A percentile compares a stretch with the other conserved stretches of the same genome.
Evolutionary conservation across 2,329 filamentous ascomycete species (phyloP).

Genomic region (Cordyceps cicadae): DNA sequence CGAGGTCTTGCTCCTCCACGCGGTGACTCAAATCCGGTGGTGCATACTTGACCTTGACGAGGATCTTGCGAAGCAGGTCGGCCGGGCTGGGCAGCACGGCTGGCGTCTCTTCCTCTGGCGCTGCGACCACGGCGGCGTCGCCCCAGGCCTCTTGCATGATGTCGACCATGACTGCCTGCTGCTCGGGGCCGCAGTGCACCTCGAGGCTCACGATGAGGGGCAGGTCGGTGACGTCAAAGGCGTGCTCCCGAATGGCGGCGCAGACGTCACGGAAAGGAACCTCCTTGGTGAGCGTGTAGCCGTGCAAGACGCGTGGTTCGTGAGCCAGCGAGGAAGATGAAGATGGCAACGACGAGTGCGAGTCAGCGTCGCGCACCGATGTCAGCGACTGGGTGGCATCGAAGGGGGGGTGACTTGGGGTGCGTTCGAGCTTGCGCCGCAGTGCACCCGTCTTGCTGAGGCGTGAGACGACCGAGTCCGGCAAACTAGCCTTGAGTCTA

Average conservation of each 20-base stretch:
- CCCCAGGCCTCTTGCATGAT: slow-evolving; percentile 84
- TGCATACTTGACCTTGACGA: slow-evolving; percentile 72
- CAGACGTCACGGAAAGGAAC: slow-evolving; percentile 83
- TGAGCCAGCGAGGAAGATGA: slow-evolving; percentile 20
- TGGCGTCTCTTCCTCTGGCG: slow-evolving; percentile 39
- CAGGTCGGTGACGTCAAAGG: slow-evolving; percentile 65
- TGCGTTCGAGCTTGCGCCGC: slow-evolving; percentile 31
- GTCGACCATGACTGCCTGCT: slow-evolving; percentile 84
- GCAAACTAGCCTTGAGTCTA: slow-evolving; percentile 54
- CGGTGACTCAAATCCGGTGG: slow-evolving; percentile 30
- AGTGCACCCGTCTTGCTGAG: slow-evolving; percentile 41
- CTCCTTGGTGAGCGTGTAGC: slow-evolving; percentile 84
- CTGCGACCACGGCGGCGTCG: slow-evolving; percentile 51
- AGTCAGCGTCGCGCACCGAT: neutral
- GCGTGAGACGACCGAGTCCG: slow-evolving; percentile 34
- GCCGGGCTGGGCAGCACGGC: slow-evolving; percentile 57
- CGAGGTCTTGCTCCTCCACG: slow-evolving; percentile 16
- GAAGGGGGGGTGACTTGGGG: slow-evolving; percentile 21
- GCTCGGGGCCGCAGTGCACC: slow-evolving; percentile 71
- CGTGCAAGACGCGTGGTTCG: slow-evolving; percentile 77
- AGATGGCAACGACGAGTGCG: slow-evolving; percentile 15
- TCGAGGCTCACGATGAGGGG: slow-evolving; percentile 93
- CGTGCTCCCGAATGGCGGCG: slow-evolving; percentile 66
- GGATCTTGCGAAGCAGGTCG: slow-evolving; percentile 66
- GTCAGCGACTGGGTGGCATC: slow-evolving; percentile 10